Evolutionary conservation across 1,284 basidiomycete species (phyloP).

Genomic region (Puccinia hordei): DNA sequence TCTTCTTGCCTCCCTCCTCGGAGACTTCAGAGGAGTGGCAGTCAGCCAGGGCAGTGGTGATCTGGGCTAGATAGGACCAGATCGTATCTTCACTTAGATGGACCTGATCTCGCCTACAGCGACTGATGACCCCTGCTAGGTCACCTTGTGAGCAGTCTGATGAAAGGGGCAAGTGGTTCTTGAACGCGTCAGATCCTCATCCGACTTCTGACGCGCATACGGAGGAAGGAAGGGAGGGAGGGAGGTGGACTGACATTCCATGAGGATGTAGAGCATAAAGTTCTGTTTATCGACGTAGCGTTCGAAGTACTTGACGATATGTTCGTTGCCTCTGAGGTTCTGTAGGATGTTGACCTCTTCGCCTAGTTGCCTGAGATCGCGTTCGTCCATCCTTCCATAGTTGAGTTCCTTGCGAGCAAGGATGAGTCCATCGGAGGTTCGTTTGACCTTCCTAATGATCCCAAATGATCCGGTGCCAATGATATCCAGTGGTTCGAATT

Average conservation of each 20-base stretch:
- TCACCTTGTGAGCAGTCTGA: conserved; percentile 50
- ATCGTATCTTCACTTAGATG: conserved; percentile 80
- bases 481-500: conserved; percentile 82
- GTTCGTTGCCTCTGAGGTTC: conserved; percentile 79
- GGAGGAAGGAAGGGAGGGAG: conserved; percentile 65
- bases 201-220: neutral
- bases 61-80: conserved; percentile 93
- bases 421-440: conserved; percentile 80
- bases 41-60: conserved; percentile 82
- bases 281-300: conserved; percentile 85
- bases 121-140: conserved; percentile 46
- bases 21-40: conserved; percentile 68
- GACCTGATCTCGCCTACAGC: conserved; percentile 49
- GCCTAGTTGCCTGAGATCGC: conserved; percentile 89
- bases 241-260: conserved; percentile 65
- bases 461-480: conserved; percentile 98
- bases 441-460: conserved; percentile 85
- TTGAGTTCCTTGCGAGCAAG: conserved; percentile 93
- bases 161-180: too few species aligned
- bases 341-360: conserved; percentile 99
- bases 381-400: conserved; percentile 89
- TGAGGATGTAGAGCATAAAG: conserved; percentile 87
- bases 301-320: conserved; percentile 92
- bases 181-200: conserved; percentile 20
- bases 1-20: conserved; percentile 51